phyloP scores from a whole-genome alignment of 768 basidiomycete species.

The Trametes cinnabarina region DNA sequence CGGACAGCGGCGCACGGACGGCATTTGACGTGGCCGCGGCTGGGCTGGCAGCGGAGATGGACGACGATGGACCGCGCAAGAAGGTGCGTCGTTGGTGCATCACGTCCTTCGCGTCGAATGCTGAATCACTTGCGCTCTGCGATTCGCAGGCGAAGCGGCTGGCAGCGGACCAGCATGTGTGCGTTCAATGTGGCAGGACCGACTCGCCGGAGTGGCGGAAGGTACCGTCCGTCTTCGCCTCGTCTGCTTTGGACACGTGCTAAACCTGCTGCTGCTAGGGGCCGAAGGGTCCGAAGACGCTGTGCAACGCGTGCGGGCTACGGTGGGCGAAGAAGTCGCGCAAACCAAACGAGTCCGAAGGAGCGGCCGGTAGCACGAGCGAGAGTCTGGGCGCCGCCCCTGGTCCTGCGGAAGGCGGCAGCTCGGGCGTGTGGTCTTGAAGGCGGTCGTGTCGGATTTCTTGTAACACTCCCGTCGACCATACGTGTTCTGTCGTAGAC shows the following conservation, averaged over 20 bases:
- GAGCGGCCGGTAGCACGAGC: constrained; percentile 12
- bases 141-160: constrained; percentile 24
- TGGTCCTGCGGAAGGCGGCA: background rate
- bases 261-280: constrained; percentile 47
- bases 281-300: constrained; percentile 92
- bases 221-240: constrained; percentile 34
- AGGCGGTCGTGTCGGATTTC: background rate
- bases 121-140: no score
- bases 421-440: background rate
- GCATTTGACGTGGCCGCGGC: constrained; percentile 2
- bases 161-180: constrained; percentile 72
- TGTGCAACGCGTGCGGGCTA: constrained; percentile 95
- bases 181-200: constrained; percentile 89
- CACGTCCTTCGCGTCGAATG: no score
- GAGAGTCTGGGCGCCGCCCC: background rate
- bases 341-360: constrained; percentile 32
- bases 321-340: constrained; percentile 84
- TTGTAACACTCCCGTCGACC: no score
- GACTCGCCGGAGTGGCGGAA: constrained; percentile 98
- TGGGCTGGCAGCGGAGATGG: constrained; percentile 16
- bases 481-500: no score
- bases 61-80: constrained; percentile 54
- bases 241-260: background rate
- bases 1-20: constrained; percentile 1
- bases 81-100: constrained; percentile 54